phyloP scores from a whole-genome alignment of 345 rosid genomes.

The Linum usitatissimum region DNA sequence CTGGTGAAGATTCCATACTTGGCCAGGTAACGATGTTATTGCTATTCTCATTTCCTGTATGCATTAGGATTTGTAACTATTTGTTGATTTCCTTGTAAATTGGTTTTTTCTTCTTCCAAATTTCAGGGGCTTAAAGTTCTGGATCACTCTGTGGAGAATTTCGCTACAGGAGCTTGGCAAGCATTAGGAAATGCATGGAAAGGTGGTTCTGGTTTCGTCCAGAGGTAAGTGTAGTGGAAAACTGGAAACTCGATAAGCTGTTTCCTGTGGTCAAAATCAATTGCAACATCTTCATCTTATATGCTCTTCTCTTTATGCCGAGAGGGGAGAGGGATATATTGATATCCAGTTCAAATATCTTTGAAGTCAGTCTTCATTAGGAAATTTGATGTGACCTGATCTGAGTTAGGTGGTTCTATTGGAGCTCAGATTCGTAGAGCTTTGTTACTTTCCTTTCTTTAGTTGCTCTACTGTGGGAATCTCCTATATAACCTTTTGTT shows the following conservation, averaged over 20 bases:
- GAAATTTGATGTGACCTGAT: no score
- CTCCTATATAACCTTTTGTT: not conserved
- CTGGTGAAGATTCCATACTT: constrained; percentile 70
- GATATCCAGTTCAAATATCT: no score
- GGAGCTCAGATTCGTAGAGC: not conserved
- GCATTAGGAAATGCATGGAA: constrained; percentile 76
- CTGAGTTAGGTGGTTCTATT: no score
- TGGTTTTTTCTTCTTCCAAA: no score
- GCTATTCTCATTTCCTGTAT: not conserved
- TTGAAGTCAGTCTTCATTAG: no score
- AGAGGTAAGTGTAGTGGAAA: constrained; percentile 44
- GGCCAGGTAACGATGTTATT: constrained; percentile 63
- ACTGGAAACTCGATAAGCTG: not conserved
- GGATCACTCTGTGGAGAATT: constrained; percentile 86
- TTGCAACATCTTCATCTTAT: no score
- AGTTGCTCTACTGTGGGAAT: not conserved
- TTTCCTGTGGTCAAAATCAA: no score
- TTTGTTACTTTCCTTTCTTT: not conserved
- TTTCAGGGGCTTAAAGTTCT: constrained; percentile 73
- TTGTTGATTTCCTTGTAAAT: not conserved
- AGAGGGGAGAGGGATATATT: no score
- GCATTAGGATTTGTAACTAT: not conserved
- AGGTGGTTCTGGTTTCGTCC: constrained; percentile 67
- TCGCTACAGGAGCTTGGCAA: constrained; percentile 95
- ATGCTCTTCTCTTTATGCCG: no score